Evolutionary conservation across 305 asterid species (phyloP).

Genomic region (Plantago rigida): DNA sequence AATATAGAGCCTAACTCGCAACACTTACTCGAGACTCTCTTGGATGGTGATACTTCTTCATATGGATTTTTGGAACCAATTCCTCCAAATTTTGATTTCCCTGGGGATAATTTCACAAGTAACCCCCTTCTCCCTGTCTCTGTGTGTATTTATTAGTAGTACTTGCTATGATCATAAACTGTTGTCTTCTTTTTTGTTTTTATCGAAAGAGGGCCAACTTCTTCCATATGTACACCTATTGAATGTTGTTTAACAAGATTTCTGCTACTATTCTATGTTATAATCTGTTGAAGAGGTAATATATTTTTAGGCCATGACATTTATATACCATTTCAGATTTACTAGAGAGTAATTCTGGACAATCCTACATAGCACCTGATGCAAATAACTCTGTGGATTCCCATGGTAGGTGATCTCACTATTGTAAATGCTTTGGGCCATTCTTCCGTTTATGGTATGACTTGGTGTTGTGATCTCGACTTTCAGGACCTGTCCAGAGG

Average conservation of each 20-base stretch:
- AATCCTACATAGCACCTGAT: slow-evolving; percentile 32
- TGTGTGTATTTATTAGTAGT: not conserved
- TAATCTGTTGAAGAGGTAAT: not conserved
- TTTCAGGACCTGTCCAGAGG: slow-evolving; percentile 38
- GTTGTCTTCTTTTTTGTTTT: not conserved
- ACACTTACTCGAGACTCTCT: slow-evolving; percentile 31
- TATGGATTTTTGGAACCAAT: slow-evolving; percentile 16
- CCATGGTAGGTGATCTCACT: slow-evolving; percentile 33
- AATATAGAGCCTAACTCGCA: slow-evolving; percentile 37
- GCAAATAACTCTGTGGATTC: slow-evolving; percentile 34
- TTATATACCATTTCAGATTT: slow-evolving; percentile 35
- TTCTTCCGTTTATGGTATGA: slow-evolving; percentile 9
- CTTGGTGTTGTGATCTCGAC: slow-evolving; percentile 15
- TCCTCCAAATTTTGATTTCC: slow-evolving; percentile 33
- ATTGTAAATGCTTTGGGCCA: slow-evolving; percentile 14
- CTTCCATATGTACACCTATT: too few relatives aligned
- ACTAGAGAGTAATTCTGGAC: slow-evolving; percentile 32
- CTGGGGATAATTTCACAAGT: slow-evolving; percentile 52
- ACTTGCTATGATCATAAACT: not conserved
- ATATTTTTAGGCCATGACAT: slow-evolving; percentile 8
- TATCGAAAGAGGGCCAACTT: not conserved
- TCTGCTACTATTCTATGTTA: slow-evolving; percentile 4
- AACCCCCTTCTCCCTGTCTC: slow-evolving; percentile 3
- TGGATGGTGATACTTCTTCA: slow-evolving; percentile 36
- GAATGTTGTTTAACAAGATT: not conserved